Percentiles rank a stretch among this genome's conserved stretches.
These are phyloP conservation scores for Hypomontagnella monticulosa DNA, from an alignment of 495 filamentous ascomycete species.

Conservation along the genomic window DNA sequence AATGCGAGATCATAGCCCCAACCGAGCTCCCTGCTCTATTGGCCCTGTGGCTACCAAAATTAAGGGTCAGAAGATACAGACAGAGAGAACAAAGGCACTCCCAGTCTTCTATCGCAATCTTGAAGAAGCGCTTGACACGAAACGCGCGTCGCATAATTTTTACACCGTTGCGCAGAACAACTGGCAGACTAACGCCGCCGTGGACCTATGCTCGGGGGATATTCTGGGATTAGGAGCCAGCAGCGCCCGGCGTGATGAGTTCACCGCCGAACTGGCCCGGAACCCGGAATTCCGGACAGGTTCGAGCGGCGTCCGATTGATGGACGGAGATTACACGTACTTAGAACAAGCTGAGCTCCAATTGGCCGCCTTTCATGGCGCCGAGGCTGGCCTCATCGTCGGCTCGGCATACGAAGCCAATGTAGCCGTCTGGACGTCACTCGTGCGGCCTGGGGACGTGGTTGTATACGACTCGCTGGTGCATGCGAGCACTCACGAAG, in stretches of 20 bases:
- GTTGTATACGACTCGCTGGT: constrained; percentile 70
- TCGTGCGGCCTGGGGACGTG: constrained; percentile 67
- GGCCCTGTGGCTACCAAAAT: too few relatives aligned
- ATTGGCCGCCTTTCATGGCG: constrained; percentile 66
- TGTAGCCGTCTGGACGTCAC: constrained; percentile 59
- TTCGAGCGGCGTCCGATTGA: constrained; percentile 50
- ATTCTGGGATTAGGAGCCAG: too few relatives aligned
- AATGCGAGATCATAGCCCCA: too few relatives aligned
- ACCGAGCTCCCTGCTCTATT: too few relatives aligned
- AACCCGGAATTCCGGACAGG: constrained; percentile 39
- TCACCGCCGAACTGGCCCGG: constrained; percentile 43
- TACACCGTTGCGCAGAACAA: background rate
- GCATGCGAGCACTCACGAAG: constrained; percentile 71
- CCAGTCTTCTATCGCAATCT: constrained; percentile 41
- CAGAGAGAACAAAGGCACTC: too few relatives aligned
- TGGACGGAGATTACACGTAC: constrained; percentile 66
- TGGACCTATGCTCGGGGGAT: constrained; percentile 56
- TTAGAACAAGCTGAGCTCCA: constrained; percentile 63
- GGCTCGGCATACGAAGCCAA: constrained; percentile 72
- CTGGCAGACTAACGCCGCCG: constrained; percentile 16
- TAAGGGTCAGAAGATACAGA: too few relatives aligned
- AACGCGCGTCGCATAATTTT: constrained; percentile 10
- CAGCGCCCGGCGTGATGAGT: constrained; percentile 32
- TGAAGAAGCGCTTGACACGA: constrained; percentile 38
- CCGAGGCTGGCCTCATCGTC: constrained; percentile 61